A percentile compares a stretch with the other conserved stretches of the same genome.
Conservation (phyloP, 2,329 filamentous ascomycete genomes). For the Paramyrothecium roridum region DNA sequence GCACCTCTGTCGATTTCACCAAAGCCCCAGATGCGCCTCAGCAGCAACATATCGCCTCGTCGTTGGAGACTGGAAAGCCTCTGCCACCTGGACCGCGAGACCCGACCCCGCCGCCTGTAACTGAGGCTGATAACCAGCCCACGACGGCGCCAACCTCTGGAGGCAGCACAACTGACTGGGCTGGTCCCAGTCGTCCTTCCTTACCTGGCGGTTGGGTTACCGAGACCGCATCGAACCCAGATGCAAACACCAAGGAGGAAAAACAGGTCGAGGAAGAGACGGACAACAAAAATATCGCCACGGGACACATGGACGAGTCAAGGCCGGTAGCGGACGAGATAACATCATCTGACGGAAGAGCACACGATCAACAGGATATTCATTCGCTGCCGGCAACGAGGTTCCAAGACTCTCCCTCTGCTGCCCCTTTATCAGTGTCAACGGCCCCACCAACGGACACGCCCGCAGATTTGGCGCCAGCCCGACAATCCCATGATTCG, state of each 20-base stretch:
- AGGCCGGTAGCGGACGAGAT: background rate
- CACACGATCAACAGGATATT: too few species aligned
- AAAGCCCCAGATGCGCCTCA: background rate
- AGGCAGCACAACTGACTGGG: background rate
- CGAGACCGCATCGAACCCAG: background rate
- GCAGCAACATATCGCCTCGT: background rate
- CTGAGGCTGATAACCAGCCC: background rate
- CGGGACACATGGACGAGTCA: background rate
- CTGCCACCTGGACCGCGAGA: background rate
- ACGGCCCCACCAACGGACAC: too few species aligned
- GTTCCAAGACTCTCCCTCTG: too few species aligned
- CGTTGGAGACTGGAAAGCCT: background rate
- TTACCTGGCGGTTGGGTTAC: constrained; percentile 1
- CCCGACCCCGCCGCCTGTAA: background rate
- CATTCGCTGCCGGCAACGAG: too few species aligned
- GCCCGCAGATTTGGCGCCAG: background rate
- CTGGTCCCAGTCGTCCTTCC: background rate
- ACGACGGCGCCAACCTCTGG: background rate
- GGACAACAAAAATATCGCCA: background rate
- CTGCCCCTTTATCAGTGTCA: too few species aligned
- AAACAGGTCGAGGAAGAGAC: background rate
- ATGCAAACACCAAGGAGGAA: background rate
- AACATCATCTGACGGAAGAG: background rate
- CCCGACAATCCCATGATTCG: background rate
- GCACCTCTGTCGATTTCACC: constrained; percentile 17